Base-by-base conservation (phyloP, 345 rosid species). In the Schrenkiella parvula region DNA sequence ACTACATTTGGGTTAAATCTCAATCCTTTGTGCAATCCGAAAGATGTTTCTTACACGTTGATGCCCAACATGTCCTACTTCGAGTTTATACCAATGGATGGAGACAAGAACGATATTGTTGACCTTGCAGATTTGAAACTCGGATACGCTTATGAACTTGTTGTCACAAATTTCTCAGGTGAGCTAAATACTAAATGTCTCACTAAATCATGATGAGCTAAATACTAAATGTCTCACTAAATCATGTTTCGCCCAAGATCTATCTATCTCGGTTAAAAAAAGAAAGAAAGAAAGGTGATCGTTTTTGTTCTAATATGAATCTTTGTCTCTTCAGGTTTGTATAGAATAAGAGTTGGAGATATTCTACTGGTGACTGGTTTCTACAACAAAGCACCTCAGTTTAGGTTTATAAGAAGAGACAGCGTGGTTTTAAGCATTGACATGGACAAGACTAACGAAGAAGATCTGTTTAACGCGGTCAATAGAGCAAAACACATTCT, bases 391-490 rank as follows among this genome's bases (percentile, higher is more conserved):
- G 88, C 93, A 19, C 93, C 93, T 15, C 91, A 88, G 52, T 88
- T 90, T 71, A 79, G 82, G 32, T 90, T 88, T 39, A 78, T 90
- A 52, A 85, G 84, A 14, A 54, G 96, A 74, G 66, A 86, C 74
- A 90, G 86, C 41, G 89, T 86, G 22, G 84, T 85, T 28, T 71
- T 90, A 61, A 86, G 91, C 81, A 78, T 90, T 1, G 93, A 86
- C 79, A 82, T 87, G 0, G 96, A 90, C 80, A 90, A 88, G 77
- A 88, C 96, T 38, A 90, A 83, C 15, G 96, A 90, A 69, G 93
- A 80, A 17, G 96, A 90, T 73, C 82, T 90, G 12, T 73, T 90
- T 39, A 82, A 84, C 13, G 96, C 93, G 9, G 86, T 90, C 52
- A 84, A 84, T 29, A 52, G 69, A 25, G 90, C 90, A 29, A 84